Evolutionary conservation across 495 filamentous ascomycete species (phyloP), one percentile per base, ranked within the genome.

Genomic region (Glonium stellatum): DNA sequence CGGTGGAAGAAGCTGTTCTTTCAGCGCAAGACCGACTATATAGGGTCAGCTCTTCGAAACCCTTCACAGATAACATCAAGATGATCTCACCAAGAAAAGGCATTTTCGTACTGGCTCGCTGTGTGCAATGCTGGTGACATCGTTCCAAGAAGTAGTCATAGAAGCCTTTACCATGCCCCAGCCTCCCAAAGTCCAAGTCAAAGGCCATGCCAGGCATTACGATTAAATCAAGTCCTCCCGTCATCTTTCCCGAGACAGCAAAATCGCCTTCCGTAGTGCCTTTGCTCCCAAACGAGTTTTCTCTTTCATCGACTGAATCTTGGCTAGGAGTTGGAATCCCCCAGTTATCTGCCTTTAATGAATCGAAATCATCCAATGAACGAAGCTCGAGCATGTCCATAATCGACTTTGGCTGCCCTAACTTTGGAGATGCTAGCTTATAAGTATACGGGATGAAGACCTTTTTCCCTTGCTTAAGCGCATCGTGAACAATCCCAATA

Each of bases 81-180:
- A 46, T 54, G 6, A 60, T 73, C 79, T 74, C 76, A 86, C 83
- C 80, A 50, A 84, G 78, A 74, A 82, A 80, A 62, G 85, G 87
- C 83, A 87, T 85, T 57, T 72, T 68, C 67, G 71, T 61, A 64
- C 72, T 67, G 60, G 71, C 73, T 58, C 70, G 72, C 56, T 71
- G 69, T 59, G 69, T 64, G 66, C 71, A 41, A 37, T 75, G 75
- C 18, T 62, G 39, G 22, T 66, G 60, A 74, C 91, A 95, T 66
- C 84, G 82, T 59, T 84, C 78, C 70, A 98, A 73, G 72, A 95
- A 98, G 75, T 82, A 85, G 74, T 98, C 93, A 81, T 97, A 98
- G 73, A 91, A 98, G 48, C 95, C 93, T 77, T 89, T 96, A 54
- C 93, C 93, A 77, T 98, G 95, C 9, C 93, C 93, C 11, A 97